Evolutionary conservation across 345 rosid species (phyloP).

Genomic region (Ceriops tagal): DNA sequence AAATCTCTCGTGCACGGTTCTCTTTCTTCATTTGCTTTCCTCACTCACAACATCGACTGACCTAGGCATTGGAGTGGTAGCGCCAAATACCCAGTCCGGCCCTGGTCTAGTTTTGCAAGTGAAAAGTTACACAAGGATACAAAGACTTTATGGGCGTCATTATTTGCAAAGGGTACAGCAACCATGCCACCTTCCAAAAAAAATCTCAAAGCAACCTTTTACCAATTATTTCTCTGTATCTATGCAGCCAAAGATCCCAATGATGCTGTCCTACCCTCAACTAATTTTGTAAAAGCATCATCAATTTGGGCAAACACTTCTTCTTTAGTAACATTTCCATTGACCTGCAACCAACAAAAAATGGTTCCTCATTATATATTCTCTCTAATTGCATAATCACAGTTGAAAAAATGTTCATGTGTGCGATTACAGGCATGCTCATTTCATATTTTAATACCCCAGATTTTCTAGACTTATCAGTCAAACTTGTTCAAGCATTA

Average conservation of each 20-base stretch:
- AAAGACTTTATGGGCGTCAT: no score
- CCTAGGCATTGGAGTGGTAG: no score
- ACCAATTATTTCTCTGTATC: constrained; percentile 2
- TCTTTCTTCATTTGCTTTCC: no score
- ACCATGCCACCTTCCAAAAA: not conserved
- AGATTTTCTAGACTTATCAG: no score
- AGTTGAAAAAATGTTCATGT: not conserved
- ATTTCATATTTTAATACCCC: no score
- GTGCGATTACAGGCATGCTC: no score
- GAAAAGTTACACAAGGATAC: no score
- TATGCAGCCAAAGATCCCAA: constrained; percentile 41
- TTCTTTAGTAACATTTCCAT: constrained; percentile 55
- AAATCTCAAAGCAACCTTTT: not conserved
- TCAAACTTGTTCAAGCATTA: no score
- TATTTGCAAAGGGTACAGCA: not conserved
- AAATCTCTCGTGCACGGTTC: no score
- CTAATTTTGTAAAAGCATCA: constrained; percentile 40
- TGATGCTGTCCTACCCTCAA: constrained; percentile 35
- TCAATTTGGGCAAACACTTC: constrained; percentile 58
- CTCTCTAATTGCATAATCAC: not conserved
- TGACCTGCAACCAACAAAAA: constrained; percentile 41
- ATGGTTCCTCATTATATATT: not conserved
- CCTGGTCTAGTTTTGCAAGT: no score
- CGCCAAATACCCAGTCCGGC: no score
- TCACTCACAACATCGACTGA: no score